Conservation (phyloP, 768 basidiomycete species). For the Boletellus sp. region DNA sequence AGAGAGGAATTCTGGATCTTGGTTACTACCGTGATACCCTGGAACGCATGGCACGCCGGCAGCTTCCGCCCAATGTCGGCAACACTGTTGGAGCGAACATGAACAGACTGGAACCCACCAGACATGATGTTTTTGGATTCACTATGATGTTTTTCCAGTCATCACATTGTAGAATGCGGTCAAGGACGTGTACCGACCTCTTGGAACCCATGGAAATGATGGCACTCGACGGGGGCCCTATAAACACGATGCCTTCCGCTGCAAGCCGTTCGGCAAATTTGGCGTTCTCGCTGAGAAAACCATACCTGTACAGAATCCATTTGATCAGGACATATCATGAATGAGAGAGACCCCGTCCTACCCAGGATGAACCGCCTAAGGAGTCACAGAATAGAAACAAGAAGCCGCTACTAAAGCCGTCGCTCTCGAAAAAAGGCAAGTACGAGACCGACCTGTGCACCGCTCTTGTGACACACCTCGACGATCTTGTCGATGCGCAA, state of each 20-base stretch:
- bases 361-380: constrained; percentile 89
- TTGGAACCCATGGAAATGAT: constrained; percentile 96
- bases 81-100: background rate
- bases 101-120: constrained; percentile 37
- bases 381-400: background rate
- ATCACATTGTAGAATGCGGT: background rate
- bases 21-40: constrained; percentile 85
- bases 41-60: constrained; percentile 93
- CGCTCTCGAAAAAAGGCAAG: background rate
- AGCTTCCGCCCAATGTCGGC: constrained; percentile 39
- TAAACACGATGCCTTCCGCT: constrained; percentile 81
- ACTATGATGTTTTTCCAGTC: constrained; percentile 34
- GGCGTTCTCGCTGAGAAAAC: constrained; percentile 91
- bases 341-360: constrained; percentile 31
- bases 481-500: constrained; percentile 86
- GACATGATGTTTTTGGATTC: constrained; percentile 97
- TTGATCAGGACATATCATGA: background rate
- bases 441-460: constrained; percentile 65
- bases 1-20: constrained; percentile 68
- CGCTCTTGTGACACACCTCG: constrained; percentile 72
- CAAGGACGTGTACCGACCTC: constrained; percentile 47
- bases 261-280: constrained; percentile 70
- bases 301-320: constrained; percentile 50
- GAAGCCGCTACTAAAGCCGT: background rate
- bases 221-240: constrained; percentile 84